These are phyloP conservation scores for Epichloe sibirici DNA, from an alignment of 2,329 filamentous ascomycete genomes.

Conservation along the genomic window DNA sequence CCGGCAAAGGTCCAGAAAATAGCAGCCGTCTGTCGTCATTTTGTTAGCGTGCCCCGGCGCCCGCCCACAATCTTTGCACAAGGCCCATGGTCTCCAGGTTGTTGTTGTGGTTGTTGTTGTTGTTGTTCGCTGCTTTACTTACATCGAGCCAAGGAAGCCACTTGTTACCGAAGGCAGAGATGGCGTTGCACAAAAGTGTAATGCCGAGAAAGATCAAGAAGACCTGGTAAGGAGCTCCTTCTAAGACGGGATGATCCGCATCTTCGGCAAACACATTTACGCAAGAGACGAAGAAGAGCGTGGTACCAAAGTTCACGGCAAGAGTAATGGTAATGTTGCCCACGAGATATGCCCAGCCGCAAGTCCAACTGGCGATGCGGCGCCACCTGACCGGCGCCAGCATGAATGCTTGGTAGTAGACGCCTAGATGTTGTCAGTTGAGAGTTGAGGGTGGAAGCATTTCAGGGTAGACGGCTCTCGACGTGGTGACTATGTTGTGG, in stretches of 20 bases:
- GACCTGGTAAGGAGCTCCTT: constrained; percentile 48
- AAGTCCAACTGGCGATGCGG: constrained; percentile 55
- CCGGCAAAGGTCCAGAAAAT: constrained; percentile 66
- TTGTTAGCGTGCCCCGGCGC: neutral
- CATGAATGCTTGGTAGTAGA: constrained; percentile 73
- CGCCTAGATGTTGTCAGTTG: constrained; percentile 21
- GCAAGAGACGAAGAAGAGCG: constrained; percentile 46
- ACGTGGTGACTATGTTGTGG: no score
- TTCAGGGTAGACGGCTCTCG: no score
- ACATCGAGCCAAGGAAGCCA: constrained; percentile 60
- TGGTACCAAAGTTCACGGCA: constrained; percentile 73
- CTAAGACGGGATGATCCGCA: constrained; percentile 31
- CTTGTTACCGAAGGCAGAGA: constrained; percentile 55
- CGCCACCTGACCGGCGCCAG: constrained; percentile 50
- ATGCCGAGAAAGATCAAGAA: constrained; percentile 60
- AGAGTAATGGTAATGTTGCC: constrained; percentile 74
- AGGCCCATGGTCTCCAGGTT: neutral
- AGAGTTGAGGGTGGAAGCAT: neutral
- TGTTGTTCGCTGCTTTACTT: constrained; percentile 22
- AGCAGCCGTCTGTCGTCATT: constrained; percentile 41
- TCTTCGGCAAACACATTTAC: constrained; percentile 41
- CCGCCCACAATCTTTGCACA: constrained; percentile 4
- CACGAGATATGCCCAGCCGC: constrained; percentile 64
- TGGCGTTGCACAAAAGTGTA: constrained; percentile 49
- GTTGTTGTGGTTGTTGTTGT: no score